A percentile compares a stretch with the other conserved stretches of the same genome.
These are phyloP conservation scores for Lecanicillium sp. DNA, from an alignment of 2,329 filamentous ascomycete genomes.

Conservation along the genomic window DNA sequence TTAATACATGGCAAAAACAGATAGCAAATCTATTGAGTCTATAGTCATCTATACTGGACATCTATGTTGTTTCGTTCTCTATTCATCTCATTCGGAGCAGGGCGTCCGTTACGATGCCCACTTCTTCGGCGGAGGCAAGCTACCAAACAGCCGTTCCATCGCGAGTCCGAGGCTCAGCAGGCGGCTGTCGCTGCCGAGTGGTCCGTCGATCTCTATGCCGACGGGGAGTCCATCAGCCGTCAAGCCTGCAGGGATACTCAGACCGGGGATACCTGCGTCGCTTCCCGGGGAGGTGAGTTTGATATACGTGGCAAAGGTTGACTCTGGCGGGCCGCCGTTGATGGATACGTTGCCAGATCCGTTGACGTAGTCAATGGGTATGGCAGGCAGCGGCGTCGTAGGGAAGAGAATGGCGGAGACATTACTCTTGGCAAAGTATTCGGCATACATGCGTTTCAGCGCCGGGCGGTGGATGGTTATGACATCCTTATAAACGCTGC, in stretches of 20 bases:
- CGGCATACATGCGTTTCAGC: slow-evolving; percentile 15
- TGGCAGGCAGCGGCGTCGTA: slow-evolving; percentile 17
- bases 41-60: no score
- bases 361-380: slow-evolving; percentile 13
- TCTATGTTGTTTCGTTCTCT: neutral
- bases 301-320: slow-evolving; percentile 14
- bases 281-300: slow-evolving; percentile 15
- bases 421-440: slow-evolving; percentile 12
- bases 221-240: slow-evolving; percentile 13
- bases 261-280: slow-evolving; percentile 17
- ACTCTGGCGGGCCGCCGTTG: slow-evolving; percentile 15
- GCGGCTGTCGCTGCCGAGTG: slow-evolving; percentile 14
- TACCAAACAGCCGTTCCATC: slow-evolving; percentile 15
- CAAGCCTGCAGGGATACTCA: slow-evolving; percentile 15
- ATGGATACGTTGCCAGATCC: slow-evolving; percentile 16
- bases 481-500: slow-evolving; percentile 9
- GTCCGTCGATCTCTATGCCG: slow-evolving; percentile 17
- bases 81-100: slow-evolving; percentile 16
- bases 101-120: no score
- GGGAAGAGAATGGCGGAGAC: slow-evolving; percentile 17
- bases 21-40: no score
- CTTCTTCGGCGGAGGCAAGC: slow-evolving; percentile 13
- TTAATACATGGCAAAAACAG: no score
- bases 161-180: slow-evolving; percentile 15
- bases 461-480: slow-evolving; percentile 16